Evolutionary conservation across 164 flowering plant genomes (phyloP).

Genomic region (Tetracentron sinense): DNA sequence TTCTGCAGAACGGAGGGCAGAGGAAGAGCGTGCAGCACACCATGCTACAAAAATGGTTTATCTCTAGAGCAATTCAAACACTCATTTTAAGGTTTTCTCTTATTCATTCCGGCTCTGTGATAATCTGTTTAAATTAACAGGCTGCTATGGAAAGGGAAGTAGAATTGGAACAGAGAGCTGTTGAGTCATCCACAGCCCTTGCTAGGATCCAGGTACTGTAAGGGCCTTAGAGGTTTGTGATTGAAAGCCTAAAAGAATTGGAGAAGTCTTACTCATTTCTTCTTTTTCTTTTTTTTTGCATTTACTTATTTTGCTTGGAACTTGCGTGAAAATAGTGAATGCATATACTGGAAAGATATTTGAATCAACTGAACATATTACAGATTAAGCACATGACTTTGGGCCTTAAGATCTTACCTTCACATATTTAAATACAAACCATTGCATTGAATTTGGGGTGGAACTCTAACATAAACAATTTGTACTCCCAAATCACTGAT

Average conservation of each 20-base stretch:
- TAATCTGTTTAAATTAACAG: conserved; percentile 34
- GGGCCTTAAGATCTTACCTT: not conserved
- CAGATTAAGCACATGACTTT: not conserved
- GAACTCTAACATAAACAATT: not conserved
- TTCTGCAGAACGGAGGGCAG: conserved; percentile 82
- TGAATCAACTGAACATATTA: not conserved
- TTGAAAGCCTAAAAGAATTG: too few species aligned
- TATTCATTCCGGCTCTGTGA: conserved; percentile 4
- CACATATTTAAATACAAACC: not conserved
- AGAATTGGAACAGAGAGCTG: conserved; percentile 85
- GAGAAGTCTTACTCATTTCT: too few species aligned
- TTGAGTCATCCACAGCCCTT: conserved; percentile 86
- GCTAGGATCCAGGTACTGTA: conserved; percentile 80
- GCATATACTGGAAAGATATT: not conserved
- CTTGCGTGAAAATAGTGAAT: too few species aligned
- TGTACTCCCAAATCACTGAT: not conserved
- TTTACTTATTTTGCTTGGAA: too few species aligned
- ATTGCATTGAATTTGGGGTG: not conserved
- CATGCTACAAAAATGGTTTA: conserved; percentile 87
- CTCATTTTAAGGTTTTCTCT: conserved; percentile 1
- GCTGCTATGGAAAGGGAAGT: conserved; percentile 97
- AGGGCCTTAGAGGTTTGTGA: conserved; percentile 9
- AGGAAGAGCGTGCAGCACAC: conserved; percentile 94
- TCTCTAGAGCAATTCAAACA: conserved; percentile 1
- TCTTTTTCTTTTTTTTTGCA: too few species aligned